These are phyloP conservation scores for Yamadazyma diospyri DNA, from an alignment of 1,139 yeast species.

Conservation along the genomic window DNA sequence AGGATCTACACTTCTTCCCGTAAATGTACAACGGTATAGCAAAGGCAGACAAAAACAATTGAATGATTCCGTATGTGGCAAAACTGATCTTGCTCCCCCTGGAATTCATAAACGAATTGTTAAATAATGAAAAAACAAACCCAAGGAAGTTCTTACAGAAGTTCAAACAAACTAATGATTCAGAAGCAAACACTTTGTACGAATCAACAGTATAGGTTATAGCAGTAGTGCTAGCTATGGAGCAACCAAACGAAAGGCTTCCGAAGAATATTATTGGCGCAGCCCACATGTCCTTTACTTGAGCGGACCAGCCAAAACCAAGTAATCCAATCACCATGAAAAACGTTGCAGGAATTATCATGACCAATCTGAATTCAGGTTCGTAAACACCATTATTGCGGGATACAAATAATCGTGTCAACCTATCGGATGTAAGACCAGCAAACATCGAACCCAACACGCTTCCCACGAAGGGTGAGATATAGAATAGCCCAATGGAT, in stretches of 20 bases:
- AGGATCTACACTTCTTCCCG: constrained; percentile 50
- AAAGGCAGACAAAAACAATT: constrained; percentile 44
- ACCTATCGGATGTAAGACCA: constrained; percentile 47
- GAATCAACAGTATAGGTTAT: constrained; percentile 60
- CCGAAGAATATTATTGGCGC: constrained; percentile 59
- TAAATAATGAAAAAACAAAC: constrained; percentile 55
- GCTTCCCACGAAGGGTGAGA: constrained; percentile 60
- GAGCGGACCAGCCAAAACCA: constrained; percentile 63
- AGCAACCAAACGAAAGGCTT: constrained; percentile 55
- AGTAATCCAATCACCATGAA: constrained; percentile 48
- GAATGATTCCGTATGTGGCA: constrained; percentile 52
- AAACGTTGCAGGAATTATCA: constrained; percentile 51
- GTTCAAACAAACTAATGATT: constrained; percentile 55
- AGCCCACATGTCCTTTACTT: constrained; percentile 49
- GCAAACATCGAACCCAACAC: constrained; percentile 53
- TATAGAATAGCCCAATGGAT: constrained; percentile 54
- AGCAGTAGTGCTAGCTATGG: constrained; percentile 59
- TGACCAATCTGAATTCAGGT: constrained; percentile 57
- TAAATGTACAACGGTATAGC: constrained; percentile 55
- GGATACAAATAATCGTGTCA: constrained; percentile 35
- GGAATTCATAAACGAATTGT: constrained; percentile 40
- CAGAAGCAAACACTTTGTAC: constrained; percentile 57
- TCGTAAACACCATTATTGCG: constrained; percentile 55
- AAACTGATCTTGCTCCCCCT: constrained; percentile 48
- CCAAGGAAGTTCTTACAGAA: constrained; percentile 54